These are phyloP conservation scores for Cystobasidium slooffiae DNA, from an alignment of 1,284 basidiomycete species.

Conservation along the genomic window DNA sequence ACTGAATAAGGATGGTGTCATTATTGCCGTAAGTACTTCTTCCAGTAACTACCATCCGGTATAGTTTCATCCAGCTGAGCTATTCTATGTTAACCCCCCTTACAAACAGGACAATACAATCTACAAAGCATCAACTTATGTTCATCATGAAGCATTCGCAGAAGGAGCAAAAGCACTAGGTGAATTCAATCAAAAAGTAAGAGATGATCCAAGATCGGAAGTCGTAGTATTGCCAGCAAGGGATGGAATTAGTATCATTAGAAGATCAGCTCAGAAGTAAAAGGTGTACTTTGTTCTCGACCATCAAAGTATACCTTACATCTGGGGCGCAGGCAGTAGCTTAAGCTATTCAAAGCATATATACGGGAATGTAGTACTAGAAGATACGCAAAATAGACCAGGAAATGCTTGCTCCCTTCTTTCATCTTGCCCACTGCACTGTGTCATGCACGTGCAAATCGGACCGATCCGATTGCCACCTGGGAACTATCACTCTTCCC, in stretches of 20 bases:
- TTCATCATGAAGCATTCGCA: conserved; percentile 3
- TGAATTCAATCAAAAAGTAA: conserved; percentile 54
- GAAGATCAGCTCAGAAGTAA: conserved; percentile 23
- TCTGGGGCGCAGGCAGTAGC: no score
- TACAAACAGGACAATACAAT: conserved; percentile 54
- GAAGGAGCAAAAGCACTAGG: conserved; percentile 50
- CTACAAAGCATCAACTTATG: conserved; percentile 52
- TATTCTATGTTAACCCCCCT: not conserved
- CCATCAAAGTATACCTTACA: no score
- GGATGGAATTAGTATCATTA: conserved; percentile 56
- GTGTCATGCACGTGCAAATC: no score
- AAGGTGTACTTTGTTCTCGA: not conserved
- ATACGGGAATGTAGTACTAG: no score
- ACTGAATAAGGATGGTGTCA: conserved; percentile 50
- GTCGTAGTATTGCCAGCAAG: conserved; percentile 54
- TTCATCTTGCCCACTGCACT: no score
- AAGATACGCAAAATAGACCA: no score
- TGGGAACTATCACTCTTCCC: no score
- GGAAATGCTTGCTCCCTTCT: no score
- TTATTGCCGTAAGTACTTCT: conserved; percentile 53
- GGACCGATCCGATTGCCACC: no score
- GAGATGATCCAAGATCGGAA: conserved; percentile 51
- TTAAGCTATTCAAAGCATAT: no score
- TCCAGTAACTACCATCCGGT: no score
- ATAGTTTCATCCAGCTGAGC: not conserved